Percentiles rank a stretch among this genome's conserved stretches.
Conservation (phyloP, 805 yeast genomes). For the Candida nonsorbophila region DNA sequence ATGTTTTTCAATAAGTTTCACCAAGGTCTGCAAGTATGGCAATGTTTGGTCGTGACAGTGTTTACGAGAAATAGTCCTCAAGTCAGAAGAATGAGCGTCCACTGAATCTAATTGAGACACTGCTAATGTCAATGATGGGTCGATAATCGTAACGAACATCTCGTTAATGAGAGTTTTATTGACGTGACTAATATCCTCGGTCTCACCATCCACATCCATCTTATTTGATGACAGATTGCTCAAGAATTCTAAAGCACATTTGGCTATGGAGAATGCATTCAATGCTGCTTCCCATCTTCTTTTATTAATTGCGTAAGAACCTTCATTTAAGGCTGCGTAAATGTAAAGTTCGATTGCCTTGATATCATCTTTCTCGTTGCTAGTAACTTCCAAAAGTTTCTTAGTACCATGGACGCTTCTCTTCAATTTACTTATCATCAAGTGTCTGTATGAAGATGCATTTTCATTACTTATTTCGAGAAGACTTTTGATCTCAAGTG, state of each 20-base stretch:
- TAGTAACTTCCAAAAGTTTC: slow-evolving; percentile 37
- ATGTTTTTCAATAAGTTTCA: slow-evolving; percentile 30
- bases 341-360: slow-evolving; percentile 26
- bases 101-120: slow-evolving; percentile 34
- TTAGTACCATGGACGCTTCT: slow-evolving; percentile 47
- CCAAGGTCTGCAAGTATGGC: slow-evolving; percentile 23
- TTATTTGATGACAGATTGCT: too few species aligned
- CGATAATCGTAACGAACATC: slow-evolving; percentile 52
- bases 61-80: slow-evolving; percentile 44
- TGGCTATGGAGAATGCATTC: slow-evolving; percentile 51
- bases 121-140: slow-evolving; percentile 60
- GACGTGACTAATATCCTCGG: slow-evolving; percentile 6
- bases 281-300: slow-evolving; percentile 54
- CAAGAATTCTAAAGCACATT: slow-evolving; percentile 56
- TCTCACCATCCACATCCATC: slow-evolving; percentile 13
- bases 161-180: slow-evolving; percentile 46
- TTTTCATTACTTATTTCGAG: slow-evolving; percentile 49
- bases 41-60: slow-evolving; percentile 26
- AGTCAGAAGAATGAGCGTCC: slow-evolving; percentile 33
- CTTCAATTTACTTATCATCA: slow-evolving; percentile 60
- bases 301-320: slow-evolving; percentile 45
- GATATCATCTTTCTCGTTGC: slow-evolving; percentile 29
- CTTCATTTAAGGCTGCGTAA: slow-evolving; percentile 46
- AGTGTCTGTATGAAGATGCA: slow-evolving; percentile 38
- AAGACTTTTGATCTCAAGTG: slow-evolving; percentile 55